These are phyloP conservation scores for Stachybotrys elegans DNA, from an alignment of 2,329 filamentous ascomycete species.

Conservation along the genomic window DNA sequence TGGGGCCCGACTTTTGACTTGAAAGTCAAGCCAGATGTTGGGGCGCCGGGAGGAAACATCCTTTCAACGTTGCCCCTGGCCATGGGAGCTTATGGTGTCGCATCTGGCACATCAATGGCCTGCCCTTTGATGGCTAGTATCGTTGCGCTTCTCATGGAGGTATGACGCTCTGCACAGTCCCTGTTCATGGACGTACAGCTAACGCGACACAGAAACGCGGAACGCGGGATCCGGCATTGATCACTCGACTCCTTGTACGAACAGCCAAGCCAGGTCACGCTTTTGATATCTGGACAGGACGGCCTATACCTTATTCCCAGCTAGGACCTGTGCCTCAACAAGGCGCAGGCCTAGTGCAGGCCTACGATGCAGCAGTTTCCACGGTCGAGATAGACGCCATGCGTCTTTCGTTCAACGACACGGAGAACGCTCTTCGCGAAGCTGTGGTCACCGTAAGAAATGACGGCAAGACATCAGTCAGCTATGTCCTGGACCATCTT, in stretches of 20 bases:
- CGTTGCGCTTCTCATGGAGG: not conserved
- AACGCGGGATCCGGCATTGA: no score
- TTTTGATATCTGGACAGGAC: no score
- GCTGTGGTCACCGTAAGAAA: not conserved
- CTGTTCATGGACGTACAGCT: no score
- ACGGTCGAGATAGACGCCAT: not conserved
- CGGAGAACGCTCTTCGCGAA: not conserved
- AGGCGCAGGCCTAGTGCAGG: not conserved
- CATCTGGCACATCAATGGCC: not conserved
- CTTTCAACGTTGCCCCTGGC: not conserved
- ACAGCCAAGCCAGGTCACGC: no score
- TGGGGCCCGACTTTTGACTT: not conserved
- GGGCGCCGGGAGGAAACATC: not conserved
- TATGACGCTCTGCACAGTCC: no score
- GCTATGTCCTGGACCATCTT: not conserved
- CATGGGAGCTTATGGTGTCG: not conserved
- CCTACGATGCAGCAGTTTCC: not conserved
- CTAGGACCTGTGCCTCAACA: not conserved
- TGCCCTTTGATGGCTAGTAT: not conserved
- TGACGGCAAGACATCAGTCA: not conserved
- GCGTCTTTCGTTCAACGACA: constrained; percentile 1
- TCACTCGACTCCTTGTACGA: no score
- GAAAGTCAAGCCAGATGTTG: not conserved
- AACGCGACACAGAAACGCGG: no score
- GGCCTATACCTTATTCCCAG: no score